Conservation (phyloP, 768 basidiomycete genomes). For the Terana coerulea region DNA sequence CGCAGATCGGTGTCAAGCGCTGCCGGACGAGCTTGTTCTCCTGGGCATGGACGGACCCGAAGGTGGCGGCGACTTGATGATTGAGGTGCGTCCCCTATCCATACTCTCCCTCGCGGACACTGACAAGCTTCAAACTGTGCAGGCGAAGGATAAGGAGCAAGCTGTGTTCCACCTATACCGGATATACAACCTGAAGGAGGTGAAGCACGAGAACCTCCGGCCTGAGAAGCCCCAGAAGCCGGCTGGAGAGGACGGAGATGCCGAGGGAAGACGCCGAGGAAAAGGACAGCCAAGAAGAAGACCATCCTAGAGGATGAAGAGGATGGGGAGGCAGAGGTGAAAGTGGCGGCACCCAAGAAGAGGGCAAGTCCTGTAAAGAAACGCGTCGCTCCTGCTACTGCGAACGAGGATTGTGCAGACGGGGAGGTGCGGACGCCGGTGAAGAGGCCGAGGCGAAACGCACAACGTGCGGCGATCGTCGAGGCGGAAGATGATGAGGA, state of each 20-base stretch:
- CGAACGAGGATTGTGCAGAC: neutral
- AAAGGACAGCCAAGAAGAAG: neutral
- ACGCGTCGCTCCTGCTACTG: neutral
- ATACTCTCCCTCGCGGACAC: neutral
- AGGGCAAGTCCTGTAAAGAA: neutral
- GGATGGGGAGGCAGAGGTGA: neutral
- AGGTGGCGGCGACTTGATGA: conserved; percentile 66
- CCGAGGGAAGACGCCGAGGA: neutral
- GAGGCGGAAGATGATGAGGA: neutral
- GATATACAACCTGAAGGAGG: conserved; percentile 67
- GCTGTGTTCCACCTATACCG: conserved; percentile 84
- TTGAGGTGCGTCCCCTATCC: conserved; percentile 42
- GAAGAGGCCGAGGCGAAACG: neutral
- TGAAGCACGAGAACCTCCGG: conserved; percentile 44
- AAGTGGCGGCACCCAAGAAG: neutral
- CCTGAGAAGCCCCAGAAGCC: conserved; percentile 32
- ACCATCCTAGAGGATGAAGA: neutral
- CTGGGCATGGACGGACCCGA: neutral
- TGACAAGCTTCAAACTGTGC: neutral
- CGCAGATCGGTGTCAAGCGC: conserved; percentile 69
- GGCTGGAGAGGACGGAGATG: conserved; percentile 2
- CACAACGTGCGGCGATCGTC: too few relatives aligned
- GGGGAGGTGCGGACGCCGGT: neutral
- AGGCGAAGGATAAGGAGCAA: conserved; percentile 90
- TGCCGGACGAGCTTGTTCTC: conserved; percentile 67